Conservation (phyloP, 2,329 filamentous ascomycete species). For the Clarireedia homoeocarpa region DNA sequence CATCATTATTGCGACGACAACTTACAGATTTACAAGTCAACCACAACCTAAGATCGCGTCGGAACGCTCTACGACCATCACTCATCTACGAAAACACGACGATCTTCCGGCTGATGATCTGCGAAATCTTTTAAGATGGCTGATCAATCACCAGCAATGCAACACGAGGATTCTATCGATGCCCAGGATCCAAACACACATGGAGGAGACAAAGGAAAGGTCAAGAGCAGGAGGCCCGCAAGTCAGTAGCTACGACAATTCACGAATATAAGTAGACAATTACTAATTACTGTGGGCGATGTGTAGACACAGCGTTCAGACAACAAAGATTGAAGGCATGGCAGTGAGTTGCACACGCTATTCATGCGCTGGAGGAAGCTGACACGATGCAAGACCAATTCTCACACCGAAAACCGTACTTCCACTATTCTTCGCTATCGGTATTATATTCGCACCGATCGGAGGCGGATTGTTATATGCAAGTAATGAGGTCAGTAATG, state of each 20-base stretch:
- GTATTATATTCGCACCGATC: conserved; percentile 88
- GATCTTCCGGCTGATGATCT: conserved; percentile 20
- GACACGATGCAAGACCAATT: conserved; percentile 59
- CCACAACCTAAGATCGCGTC: background rate
- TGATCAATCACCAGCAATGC: conserved; percentile 21
- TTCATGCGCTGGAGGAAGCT: conserved; percentile 13
- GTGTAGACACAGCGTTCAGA: conserved; percentile 83
- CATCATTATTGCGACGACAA: background rate
- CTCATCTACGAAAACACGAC: background rate
- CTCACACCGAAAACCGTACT: conserved; percentile 90
- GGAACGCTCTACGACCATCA: background rate
- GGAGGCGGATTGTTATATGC: conserved; percentile 82
- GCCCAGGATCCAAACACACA: conserved; percentile 46
- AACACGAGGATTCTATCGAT: conserved; percentile 41
- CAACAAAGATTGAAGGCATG: conserved; percentile 97
- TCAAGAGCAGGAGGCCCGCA: conserved; percentile 85
- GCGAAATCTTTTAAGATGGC: conserved; percentile 23
- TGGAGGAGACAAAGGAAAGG: conserved; percentile 57
- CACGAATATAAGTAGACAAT: conserved; percentile 12
- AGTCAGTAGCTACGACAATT: conserved; percentile 46
- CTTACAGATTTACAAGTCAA: background rate
- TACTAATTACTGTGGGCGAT: conserved; percentile 16
- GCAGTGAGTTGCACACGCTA: conserved; percentile 58
- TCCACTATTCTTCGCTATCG: conserved; percentile 84
- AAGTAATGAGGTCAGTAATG: conserved; percentile 59